Percentiles rank a stretch among this genome's conserved stretches.
phyloP scores from a whole-genome alignment of 495 filamentous ascomycete genomes.

The Monascus purpureus region DNA sequence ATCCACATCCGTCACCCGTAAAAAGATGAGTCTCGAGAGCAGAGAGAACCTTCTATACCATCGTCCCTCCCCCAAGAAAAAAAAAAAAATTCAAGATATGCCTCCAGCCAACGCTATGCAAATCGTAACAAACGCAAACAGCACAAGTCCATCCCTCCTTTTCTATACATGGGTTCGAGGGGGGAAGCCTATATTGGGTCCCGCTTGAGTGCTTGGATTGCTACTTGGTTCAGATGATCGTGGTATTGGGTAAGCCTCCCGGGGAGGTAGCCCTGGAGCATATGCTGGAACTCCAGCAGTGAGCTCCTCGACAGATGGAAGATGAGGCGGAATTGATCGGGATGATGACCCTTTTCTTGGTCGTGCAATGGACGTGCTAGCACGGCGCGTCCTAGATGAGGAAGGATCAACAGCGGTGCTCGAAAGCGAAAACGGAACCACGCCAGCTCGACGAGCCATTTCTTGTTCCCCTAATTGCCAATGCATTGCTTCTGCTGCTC shows the following conservation, averaged over 20 bases:
- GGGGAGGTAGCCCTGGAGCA: constrained; percentile 21
- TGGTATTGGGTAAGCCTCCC: constrained; percentile 26
- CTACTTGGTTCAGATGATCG: constrained; percentile 20
- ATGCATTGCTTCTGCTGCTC: constrained; percentile 93
- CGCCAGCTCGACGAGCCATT: constrained; percentile 81
- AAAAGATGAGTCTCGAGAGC: neutral
- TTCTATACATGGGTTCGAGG: constrained; percentile 27
- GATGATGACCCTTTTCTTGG: constrained; percentile 28
- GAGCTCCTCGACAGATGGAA: constrained; percentile 31
- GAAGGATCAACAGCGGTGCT: constrained; percentile 44
- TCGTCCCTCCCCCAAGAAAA: constrained; percentile 9
- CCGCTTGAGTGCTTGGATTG: constrained; percentile 16
- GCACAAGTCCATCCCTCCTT: constrained; percentile 7
- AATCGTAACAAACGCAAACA: constrained; percentile 26
- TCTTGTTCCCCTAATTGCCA: constrained; percentile 91
- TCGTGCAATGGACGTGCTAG: constrained; percentile 30
- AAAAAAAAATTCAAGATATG: constrained; percentile 21
- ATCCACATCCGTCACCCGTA: neutral
- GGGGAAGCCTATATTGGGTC: constrained; percentile 22
- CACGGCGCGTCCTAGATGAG: constrained; percentile 26
- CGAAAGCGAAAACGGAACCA: constrained; percentile 62
- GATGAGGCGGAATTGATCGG: constrained; percentile 23
- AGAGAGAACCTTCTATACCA: constrained; percentile 18
- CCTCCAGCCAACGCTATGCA: constrained; percentile 33
- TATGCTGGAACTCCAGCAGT: constrained; percentile 35